Conservation (phyloP, 2,329 filamentous ascomycete genomes). For the Plenodomus tracheiphilus region DNA sequence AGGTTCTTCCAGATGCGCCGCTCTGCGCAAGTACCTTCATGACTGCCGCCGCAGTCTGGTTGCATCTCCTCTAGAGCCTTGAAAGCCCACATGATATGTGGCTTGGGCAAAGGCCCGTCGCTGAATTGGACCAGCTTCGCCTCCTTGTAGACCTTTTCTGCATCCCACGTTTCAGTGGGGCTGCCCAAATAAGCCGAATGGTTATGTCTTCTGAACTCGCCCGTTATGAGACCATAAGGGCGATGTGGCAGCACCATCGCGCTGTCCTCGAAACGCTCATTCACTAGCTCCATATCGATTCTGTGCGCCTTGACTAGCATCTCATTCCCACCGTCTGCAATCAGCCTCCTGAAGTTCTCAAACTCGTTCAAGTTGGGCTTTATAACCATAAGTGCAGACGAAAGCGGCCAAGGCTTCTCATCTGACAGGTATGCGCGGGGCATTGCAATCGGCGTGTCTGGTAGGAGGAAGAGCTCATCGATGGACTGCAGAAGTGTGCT, state of each 20-base stretch:
- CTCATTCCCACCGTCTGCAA: slow-evolving; percentile 31
- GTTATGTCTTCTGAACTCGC: slow-evolving; percentile 63
- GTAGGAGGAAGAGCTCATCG: slow-evolving; percentile 73
- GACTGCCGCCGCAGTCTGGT: slow-evolving; percentile 47
- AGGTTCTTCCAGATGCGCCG: slow-evolving; percentile 50
- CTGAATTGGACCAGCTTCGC: slow-evolving; percentile 72
- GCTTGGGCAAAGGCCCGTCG: slow-evolving; percentile 72
- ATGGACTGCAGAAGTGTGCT: slow-evolving; percentile 63
- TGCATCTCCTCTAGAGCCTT: slow-evolving; percentile 49
- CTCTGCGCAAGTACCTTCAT: slow-evolving; percentile 41
- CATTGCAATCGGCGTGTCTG: slow-evolving; percentile 64
- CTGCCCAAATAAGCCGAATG: slow-evolving; percentile 59
- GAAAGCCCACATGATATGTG: slow-evolving; percentile 57
- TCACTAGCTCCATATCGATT: slow-evolving; percentile 71
- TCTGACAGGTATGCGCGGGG: slow-evolving; percentile 72
- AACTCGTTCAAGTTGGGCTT: slow-evolving; percentile 61
- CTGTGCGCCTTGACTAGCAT: slow-evolving; percentile 41
- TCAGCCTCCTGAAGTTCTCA: slow-evolving; percentile 36
- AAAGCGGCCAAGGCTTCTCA: slow-evolving; percentile 57
- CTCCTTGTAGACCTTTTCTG: slow-evolving; percentile 58
- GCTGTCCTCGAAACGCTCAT: slow-evolving; percentile 61
- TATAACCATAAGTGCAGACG: slow-evolving; percentile 65
- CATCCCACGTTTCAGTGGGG: slow-evolving; percentile 61
- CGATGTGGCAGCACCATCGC: slow-evolving; percentile 67
- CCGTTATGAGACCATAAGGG: slow-evolving; percentile 63